These are phyloP conservation scores for Populus trichocarpa DNA, from an alignment of 441 rosid genomes.

Conservation along the genomic window DNA sequence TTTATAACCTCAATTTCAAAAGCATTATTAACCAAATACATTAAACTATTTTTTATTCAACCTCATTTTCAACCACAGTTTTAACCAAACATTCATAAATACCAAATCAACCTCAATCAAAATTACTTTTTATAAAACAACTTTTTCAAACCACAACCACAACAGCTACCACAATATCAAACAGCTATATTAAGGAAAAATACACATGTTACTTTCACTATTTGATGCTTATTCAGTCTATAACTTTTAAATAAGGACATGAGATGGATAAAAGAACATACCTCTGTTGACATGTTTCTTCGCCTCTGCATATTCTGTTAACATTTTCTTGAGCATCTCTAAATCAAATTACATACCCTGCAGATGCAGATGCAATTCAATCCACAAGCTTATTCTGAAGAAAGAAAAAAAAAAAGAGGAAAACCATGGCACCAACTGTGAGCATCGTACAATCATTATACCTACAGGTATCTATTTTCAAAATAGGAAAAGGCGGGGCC, in stretches of 20 bases:
- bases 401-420: not conserved
- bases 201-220: not conserved
- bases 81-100: too few relatives aligned
- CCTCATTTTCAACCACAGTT: too few relatives aligned
- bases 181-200: not conserved
- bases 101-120: too few relatives aligned
- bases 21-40: too few relatives aligned
- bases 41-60: too few relatives aligned
- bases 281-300: conserved; percentile 64
- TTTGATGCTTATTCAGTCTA: not conserved
- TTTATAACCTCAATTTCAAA: too few relatives aligned
- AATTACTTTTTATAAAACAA: too few relatives aligned
- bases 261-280: conserved; percentile 7
- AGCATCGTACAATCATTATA: not conserved
- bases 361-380: not conserved
- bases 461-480: not conserved
- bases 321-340: conserved; percentile 37
- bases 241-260: too few relatives aligned
- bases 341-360: conserved; percentile 59
- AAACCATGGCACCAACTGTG: not conserved
- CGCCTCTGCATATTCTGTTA: conserved; percentile 55
- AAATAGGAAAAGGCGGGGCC: not conserved
- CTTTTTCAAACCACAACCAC: too few relatives aligned
- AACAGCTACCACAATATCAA: too few relatives aligned
- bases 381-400: not conserved